Base-by-base conservation (phyloP, 768 basidiomycete genomes). In the Panaeolus cyanescens region DNA sequence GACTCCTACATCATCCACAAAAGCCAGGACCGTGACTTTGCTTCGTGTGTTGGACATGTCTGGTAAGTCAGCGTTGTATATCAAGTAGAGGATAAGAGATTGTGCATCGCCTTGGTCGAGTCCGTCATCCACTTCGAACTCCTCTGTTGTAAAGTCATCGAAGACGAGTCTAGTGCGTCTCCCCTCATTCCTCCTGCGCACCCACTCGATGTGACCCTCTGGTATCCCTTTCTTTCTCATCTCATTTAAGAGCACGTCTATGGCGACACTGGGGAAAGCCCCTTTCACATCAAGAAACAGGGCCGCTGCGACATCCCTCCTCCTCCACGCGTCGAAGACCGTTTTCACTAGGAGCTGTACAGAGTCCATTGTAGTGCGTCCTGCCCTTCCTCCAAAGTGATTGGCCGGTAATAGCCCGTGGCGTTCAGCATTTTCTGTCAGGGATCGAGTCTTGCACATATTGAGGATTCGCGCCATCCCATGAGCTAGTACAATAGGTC, bases 201-300 rank as follows among this genome's bases (percentile, higher is more conserved):
- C 30, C 60, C 60, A 61, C 20, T 57, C 60, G 22, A 67, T 60
- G 17, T 66, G 62, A 13, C 63, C 64, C 13, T 42, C 30, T 1
- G 75, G 72, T 0, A 77, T 61, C 8, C 73, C 61, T 0, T 55
- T 25, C 55, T 19, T 62, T 9, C 65, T 56, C 67, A 79, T 64
- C 33, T 77, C 64, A 50, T 75, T 67, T 0, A 72, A 19, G 0
- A 78, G 63, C 0, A 55, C 34, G 12, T 69, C 64, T 0, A 65
- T 63, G 0, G 65, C 70, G 0, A 67, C 70, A 57, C 71, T 77
- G 0, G 73, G 79, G 56, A 79, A 80, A 0, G 77, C 78, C 0
- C 72, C 77, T 59, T 79, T 70, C 0, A 79, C 75, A 62, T 81
- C 77, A 0, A 79, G 65, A 54, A 73, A 76, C 0, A 80, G 63